Base-by-base conservation (phyloP, 139 green algal species). In the Coelastrella sp. region DNA sequence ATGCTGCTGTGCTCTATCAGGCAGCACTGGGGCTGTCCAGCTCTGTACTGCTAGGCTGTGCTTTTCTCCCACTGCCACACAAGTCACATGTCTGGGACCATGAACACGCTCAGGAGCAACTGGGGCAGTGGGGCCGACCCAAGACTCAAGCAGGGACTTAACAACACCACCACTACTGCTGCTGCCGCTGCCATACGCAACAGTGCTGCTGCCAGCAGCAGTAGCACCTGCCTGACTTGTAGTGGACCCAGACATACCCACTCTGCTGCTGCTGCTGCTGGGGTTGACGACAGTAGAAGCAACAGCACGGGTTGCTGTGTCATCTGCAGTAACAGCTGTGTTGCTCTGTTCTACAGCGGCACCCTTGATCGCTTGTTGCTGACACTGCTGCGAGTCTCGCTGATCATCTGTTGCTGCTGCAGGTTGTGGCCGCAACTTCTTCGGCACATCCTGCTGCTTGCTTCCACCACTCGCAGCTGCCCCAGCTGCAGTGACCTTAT, bases 21-120 rank as follows among this genome's bases (percentile, higher is more conserved):
- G 87, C 84, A 93, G 79, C 19, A 88, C 89, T n/a, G 91, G 88
- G 0, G 82, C 48, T 9, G 67, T 84, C 93, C 93, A 96, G 17
- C 43, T 81, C 86, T 96, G 93, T 35, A 98, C 60, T 35, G 92
- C 95, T 27, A 99, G 83, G 0, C 92, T 95, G 90, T 99, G 96
- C 86, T 97, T 97, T 81, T 99, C 96, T 11, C 96, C 96, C 62
- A 99, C 94, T 9, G 92, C 89, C 4, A 64, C 38, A 67, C 60
- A 59, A 30, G 25, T 68, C 8, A 71, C 27, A 71, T 71, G 50
- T 19, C 85, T 13, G 35, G n/a, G 82, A n/a, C 59, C 53, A 13
- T 35, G 23, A 34, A 82, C 75, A 15, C 75, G 34, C 6, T 59
- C 21, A 4, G 53, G 75, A 0, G 51, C 51, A 23, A 82, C 75